Percentiles rank a stretch among this genome's conserved stretches.
These are phyloP conservation scores for Cardamine occulta DNA, from an alignment of 345 rosid species.

Conservation along the genomic window DNA sequence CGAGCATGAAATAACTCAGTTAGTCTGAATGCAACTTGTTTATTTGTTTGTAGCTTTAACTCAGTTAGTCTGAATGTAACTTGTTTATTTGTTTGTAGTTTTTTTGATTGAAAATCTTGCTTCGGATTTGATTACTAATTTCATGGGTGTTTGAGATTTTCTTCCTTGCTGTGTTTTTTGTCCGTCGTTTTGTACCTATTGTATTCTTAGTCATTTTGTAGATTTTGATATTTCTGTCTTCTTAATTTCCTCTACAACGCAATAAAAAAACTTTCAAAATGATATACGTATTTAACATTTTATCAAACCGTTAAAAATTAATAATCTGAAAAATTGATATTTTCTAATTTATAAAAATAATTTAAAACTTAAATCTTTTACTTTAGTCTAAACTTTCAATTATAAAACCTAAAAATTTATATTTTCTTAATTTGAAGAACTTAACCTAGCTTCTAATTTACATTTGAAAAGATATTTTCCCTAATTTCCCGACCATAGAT, in stretches of 20 bases:
- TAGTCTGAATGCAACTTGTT: neutral
- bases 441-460: neutral
- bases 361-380: neutral
- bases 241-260: too few relatives aligned
- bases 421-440: neutral
- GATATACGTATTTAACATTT: too few relatives aligned
- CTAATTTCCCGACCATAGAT: neutral
- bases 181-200: too few relatives aligned
- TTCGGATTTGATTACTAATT: neutral
- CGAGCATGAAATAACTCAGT: constrained; percentile 15
- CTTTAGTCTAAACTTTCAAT: neutral
- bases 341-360: neutral
- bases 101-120: neutral
- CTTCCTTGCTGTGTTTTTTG: too few relatives aligned
- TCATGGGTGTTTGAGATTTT: neutral
- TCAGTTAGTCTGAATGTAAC: neutral
- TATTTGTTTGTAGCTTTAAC: neutral
- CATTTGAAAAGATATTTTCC: neutral
- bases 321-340: neutral
- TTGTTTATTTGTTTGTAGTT: neutral
- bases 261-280: too few relatives aligned
- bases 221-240: too few relatives aligned
- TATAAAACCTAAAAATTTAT: neutral
- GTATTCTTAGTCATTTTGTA: too few relatives aligned
- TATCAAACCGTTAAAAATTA: neutral